Evolutionary conservation across 257 asterid species (phyloP), one percentile per base, ranked within the genome.

Genomic region (Petunia secreta): DNA sequence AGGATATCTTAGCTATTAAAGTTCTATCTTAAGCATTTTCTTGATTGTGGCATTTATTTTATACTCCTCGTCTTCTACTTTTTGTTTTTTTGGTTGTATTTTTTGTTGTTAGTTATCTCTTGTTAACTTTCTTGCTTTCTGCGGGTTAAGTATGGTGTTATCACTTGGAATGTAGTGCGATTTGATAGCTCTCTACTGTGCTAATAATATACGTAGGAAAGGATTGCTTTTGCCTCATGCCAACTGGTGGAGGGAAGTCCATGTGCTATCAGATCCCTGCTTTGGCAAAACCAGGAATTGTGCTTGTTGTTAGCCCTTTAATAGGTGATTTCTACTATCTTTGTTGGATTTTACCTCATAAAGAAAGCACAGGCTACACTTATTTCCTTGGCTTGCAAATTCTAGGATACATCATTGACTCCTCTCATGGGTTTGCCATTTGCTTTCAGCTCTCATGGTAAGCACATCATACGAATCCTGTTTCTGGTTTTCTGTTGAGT

Each of bases 201-300:
- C 46, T 78, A 62, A 44, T 63, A 48, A 62, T 44, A 48, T 46
- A 53, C 87, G 82, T 80, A 95, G 99, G 99, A 69, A 89, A 92
- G 85, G 99, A 95, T 86, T 95, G 98, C 78, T 95, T 95, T 79
- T 95, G 99, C 84, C 92, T 95, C 58, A 93, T 93, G 98, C 99
- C 99, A 41, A 93, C 99, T 43, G 99, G 99, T 85, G 99, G 99
- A 48, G 99, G 98, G 80, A 95, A 95, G 89, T 95, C 99, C n/a
- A 83, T 95, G 85, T 95, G 99, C 82, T 95, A 90, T 86, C 99
- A 95, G 78, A 90, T 95, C 48, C 99, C 99, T 2, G 97, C 99
- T 67, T 85, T 95, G 13, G 94, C 92, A 2, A 95, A 93, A 78
- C 88, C 87, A 0, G 98, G 99, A 87, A 90, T 95, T 80, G 99